Evolutionary conservation across 208 protist species (phyloP).

Genomic region (Leishmania braziliensis): DNA sequence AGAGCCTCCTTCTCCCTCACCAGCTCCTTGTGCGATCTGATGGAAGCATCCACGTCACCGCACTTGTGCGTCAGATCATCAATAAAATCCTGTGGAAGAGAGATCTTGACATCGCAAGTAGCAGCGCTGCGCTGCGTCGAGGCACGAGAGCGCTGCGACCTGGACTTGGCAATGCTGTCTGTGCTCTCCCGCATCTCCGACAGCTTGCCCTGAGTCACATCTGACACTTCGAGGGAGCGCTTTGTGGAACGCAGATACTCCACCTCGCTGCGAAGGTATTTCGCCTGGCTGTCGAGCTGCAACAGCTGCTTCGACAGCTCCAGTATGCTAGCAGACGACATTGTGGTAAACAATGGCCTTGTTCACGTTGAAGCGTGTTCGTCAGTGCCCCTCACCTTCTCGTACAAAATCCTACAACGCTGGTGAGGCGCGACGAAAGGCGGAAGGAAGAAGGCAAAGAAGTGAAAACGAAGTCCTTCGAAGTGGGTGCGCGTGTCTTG

Average conservation of each 20-base stretch:
- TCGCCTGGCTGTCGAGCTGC: conserved; percentile 59
- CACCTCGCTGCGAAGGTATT: conserved; percentile 67
- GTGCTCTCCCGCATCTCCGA: conserved; percentile 37
- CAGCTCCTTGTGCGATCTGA: conserved; percentile 35
- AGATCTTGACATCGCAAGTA: background rate
- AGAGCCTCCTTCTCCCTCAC: conserved; percentile 43
- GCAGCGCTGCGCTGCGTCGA: conserved; percentile 12
- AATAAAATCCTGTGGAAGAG: conserved; percentile 59
- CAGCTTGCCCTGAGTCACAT: conserved; percentile 29
- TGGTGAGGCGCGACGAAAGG: background rate
- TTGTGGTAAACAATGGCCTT: background rate
- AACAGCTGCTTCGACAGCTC: conserved; percentile 53
- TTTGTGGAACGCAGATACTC: conserved; percentile 56
- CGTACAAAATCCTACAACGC: background rate
- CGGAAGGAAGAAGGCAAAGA: background rate
- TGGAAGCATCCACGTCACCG: conserved; percentile 39
- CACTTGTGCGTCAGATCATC: conserved; percentile 57
- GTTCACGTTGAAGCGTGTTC: background rate
- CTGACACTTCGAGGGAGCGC: conserved; percentile 37
- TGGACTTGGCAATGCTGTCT: conserved; percentile 20
- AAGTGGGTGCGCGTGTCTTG: background rate
- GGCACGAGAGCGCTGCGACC: conserved; percentile 25
- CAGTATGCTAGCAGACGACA: conserved; percentile 27
- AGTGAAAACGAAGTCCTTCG: conserved; percentile 5
- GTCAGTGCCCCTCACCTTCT: background rate